Conservation (phyloP, 371 early-diverging fungal species). For the Mucor piriformis region DNA sequence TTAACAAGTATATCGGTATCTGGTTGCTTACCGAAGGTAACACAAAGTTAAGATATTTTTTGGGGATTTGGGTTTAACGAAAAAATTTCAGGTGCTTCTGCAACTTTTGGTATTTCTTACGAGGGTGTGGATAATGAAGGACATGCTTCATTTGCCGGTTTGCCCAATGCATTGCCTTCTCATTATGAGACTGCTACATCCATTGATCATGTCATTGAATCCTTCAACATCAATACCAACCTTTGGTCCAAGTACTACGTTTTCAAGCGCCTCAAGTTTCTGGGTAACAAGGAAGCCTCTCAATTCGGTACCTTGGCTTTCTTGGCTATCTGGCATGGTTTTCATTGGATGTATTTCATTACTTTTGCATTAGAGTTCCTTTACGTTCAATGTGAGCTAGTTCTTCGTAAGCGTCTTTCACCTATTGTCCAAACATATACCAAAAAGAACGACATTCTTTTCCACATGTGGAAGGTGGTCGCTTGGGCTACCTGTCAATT, state of each 20-base stretch:
- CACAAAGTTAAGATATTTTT: neutral
- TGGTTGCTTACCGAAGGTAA: slow-evolving; percentile 73
- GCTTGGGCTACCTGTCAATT: slow-evolving; percentile 40
- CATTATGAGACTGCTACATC: slow-evolving; percentile 60
- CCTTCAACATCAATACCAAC: slow-evolving; percentile 82
- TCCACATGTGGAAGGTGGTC: slow-evolving; percentile 30
- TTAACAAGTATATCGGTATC: slow-evolving; percentile 72
- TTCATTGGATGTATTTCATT: slow-evolving; percentile 65
- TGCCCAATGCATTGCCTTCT: slow-evolving; percentile 60
- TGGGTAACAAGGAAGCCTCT: slow-evolving; percentile 69
- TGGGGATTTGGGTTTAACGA: slow-evolving; percentile 1
- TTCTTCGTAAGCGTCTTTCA: slow-evolving; percentile 30
- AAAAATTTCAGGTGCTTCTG: slow-evolving; percentile 49
- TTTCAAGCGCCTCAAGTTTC: slow-evolving; percentile 70
- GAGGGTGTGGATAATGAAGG: slow-evolving; percentile 61
- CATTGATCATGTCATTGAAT: slow-evolving; percentile 56
- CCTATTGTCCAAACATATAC: slow-evolving; percentile 34
- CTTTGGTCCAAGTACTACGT: slow-evolving; percentile 74
- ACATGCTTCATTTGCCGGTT: slow-evolving; percentile 53
- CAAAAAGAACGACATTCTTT: slow-evolving; percentile 23
- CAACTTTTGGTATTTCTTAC: slow-evolving; percentile 66
- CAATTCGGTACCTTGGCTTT: slow-evolving; percentile 64
- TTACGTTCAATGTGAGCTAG: slow-evolving; percentile 42
- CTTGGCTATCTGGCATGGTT: slow-evolving; percentile 79
- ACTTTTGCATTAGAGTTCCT: slow-evolving; percentile 69